These are phyloP conservation scores for Diddensiella santjacobensis DNA, from an alignment of 805 yeast species.

Conservation along the genomic window DNA sequence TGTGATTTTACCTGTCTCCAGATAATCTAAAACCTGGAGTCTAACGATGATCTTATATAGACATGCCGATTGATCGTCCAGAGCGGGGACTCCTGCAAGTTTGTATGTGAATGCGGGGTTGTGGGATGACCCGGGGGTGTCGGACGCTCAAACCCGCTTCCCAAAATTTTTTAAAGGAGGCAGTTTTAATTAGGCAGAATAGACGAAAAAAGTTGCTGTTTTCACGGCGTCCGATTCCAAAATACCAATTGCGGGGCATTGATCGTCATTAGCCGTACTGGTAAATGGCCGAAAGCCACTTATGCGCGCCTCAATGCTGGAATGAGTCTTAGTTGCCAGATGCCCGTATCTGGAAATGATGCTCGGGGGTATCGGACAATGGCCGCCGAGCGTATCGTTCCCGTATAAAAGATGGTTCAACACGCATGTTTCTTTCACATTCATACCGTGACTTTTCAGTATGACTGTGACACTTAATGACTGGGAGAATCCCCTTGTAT, in stretches of 20 bases:
- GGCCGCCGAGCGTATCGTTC: neutral
- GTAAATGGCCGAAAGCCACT: neutral
- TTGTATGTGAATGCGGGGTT: neutral
- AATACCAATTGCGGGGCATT: neutral
- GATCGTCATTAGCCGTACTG: neutral
- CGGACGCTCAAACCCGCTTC: neutral
- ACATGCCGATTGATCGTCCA: neutral
- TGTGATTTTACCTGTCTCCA: neutral
- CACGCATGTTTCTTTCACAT: neutral
- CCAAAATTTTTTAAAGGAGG: too few species aligned
- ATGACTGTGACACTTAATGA: conserved; percentile 6
- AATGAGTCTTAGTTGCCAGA: too few species aligned
- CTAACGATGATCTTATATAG: neutral
- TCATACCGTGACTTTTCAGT: neutral
- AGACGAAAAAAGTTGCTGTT: too few species aligned
- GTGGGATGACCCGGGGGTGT: neutral
- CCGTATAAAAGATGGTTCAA: neutral
- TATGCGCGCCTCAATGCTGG: too few species aligned
- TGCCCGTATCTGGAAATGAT: too few species aligned
- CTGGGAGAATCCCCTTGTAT: conserved; percentile 16
- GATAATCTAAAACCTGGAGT: neutral
- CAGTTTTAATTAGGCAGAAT: too few species aligned
- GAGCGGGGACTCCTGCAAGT: neutral
- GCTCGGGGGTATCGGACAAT: neutral
- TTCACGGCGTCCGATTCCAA: neutral